Percentiles rank a stretch among this genome's conserved stretches.
phyloP scores from a whole-genome alignment of 2,329 filamentous ascomycete genomes.

The Aureobasidium sp. region DNA sequence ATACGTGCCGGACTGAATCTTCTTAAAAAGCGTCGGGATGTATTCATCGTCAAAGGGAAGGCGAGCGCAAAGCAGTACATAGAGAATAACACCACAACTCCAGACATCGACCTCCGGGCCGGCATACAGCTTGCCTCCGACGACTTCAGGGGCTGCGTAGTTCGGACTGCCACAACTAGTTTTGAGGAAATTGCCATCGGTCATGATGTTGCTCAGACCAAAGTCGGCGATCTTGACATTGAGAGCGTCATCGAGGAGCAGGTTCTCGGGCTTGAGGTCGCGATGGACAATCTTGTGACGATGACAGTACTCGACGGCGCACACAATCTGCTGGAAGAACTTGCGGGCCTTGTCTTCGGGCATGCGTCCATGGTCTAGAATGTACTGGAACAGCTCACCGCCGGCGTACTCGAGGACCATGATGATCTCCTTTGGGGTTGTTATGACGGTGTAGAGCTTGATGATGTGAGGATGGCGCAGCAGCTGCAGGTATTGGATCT shows the following conservation, averaged over 20 bases:
- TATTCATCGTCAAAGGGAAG: constrained; percentile 98
- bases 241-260: constrained; percentile 87
- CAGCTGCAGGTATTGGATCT: constrained; percentile 96
- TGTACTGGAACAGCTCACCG: constrained; percentile 95
- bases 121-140: constrained; percentile 94
- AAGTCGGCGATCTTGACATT: constrained; percentile 99
- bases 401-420: constrained; percentile 99
- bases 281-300: constrained; percentile 98
- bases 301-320: constrained; percentile 97
- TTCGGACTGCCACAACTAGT: constrained; percentile 98
- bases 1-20: constrained; percentile 92
- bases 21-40: constrained; percentile 94
- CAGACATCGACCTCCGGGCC: constrained; percentile 97
- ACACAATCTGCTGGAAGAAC: constrained; percentile 99
- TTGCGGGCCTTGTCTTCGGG: constrained; percentile 86
- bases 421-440: constrained; percentile 87
- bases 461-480: constrained; percentile 97
- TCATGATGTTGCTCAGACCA: constrained; percentile 99
- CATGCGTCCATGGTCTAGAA: constrained; percentile 89
- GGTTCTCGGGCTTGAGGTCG: constrained; percentile 94
- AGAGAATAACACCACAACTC: constrained; percentile 69
- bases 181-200: constrained; percentile 96
- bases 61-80: constrained; percentile 57
- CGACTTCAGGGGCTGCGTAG: constrained; percentile 95
- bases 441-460: constrained; percentile 97